Percentiles rank a stretch among this genome's conserved stretches.
Conservation (phyloP, 1,284 basidiomycete species). For the Cryptococcus neoformans region DNA sequence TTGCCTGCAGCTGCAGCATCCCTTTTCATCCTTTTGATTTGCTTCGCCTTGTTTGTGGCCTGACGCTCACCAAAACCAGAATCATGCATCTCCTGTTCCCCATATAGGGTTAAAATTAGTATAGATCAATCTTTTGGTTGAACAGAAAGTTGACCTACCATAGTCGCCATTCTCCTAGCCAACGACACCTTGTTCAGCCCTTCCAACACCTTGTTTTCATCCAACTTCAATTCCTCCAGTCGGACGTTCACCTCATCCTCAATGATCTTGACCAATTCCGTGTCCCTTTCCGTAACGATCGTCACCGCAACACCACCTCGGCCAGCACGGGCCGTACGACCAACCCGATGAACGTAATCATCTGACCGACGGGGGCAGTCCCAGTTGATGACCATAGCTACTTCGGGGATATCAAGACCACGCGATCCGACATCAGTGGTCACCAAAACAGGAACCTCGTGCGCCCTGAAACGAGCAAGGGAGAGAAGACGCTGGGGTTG, state of each 20-base stretch:
- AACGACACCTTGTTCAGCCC: slow-evolving; percentile 83
- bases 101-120: neutral
- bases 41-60: slow-evolving; percentile 50
- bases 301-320: slow-evolving; percentile 85
- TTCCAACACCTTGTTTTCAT: slow-evolving; percentile 80
- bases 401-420: slow-evolving; percentile 92
- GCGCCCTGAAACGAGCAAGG: slow-evolving; percentile 80
- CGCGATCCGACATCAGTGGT: slow-evolving; percentile 94
- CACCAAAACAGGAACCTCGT: slow-evolving; percentile 84
- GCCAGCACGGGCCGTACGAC: slow-evolving; percentile 90
- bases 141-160: slow-evolving; percentile 60
- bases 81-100: slow-evolving; percentile 76
- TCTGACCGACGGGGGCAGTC: slow-evolving; percentile 68
- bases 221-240: slow-evolving; percentile 67
- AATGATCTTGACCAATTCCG: slow-evolving; percentile 75
- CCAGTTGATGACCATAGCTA: slow-evolving; percentile 95
- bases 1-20: slow-evolving; percentile 24
- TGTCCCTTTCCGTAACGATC: slow-evolving; percentile 91
- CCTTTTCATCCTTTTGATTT: slow-evolving; percentile 43
- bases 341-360: slow-evolving; percentile 61
- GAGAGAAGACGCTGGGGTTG: slow-evolving; percentile 80
- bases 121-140: neutral
- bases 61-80: slow-evolving; percentile 87
- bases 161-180: slow-evolving; percentile 88
- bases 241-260: slow-evolving; percentile 79